Evolutionary conservation across 2,329 filamentous ascomycete genomes (phyloP), one percentile per base, ranked within the genome.

Genomic region (Paecilomyces dactylethromorphus): DNA sequence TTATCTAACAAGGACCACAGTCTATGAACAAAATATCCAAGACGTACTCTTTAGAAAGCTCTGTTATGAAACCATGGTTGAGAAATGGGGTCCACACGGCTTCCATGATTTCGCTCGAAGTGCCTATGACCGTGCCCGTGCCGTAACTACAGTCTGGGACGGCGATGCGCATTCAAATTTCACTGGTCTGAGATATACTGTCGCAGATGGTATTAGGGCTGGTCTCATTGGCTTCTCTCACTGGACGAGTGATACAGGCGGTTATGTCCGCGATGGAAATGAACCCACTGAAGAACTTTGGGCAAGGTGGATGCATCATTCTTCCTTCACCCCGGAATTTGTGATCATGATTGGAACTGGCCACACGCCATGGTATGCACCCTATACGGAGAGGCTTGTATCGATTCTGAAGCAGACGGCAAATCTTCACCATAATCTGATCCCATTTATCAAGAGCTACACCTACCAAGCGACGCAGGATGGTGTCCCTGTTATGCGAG

Each of bases 1-100:
- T 6, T 32, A 3, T n/a, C 24, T 54, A 21, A 54, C 52, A 31
- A 1, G n/a, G 18, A n/a, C 18, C 18, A 7, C 29, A 54, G 52
- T 66, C 6, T 70, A 64, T 51, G 68, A 69, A 53, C 73, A 76
- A 55, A 76, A 76, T 58, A 64, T 68, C 26, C 73, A 76, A 58
- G 69, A 54, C 21, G 26, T 31, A 18, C 52, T 54, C 26, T 31
- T 54, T 24, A 54, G 29, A 33, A 54, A 32, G 24, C 26, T 54
- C 22, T 54, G 52, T 33, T 54, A 54, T 29, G 52, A 54, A 31
- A 54, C 24, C 26, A 54, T 54, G 52, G 52, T 54, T 24, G 52
- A 54, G 26, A 31, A 15, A 29, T 54, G 52, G 52, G 52, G 52
- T 18, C 22, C 31, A 12, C 6, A 54, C 11, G 52, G 52, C 52